Evolutionary conservation across 1,139 yeast genomes (phyloP), one percentile per base, ranked within the genome.

Genomic region (Yamadazyma aaseri): DNA sequence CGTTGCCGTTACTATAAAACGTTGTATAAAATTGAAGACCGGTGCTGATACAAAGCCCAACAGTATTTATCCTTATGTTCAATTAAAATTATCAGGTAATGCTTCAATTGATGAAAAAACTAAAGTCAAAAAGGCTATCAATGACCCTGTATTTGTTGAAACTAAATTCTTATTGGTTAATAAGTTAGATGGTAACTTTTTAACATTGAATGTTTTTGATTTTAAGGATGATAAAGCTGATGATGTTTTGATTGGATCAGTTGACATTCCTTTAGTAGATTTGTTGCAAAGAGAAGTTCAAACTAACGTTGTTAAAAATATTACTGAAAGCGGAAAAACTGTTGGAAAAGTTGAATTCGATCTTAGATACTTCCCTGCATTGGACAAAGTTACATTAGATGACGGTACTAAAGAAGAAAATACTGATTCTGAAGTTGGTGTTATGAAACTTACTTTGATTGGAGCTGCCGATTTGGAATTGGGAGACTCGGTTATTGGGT

Each of bases 401-500:
- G 80, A 74, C 46, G 80, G 81, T 31, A 57, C 71, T 11, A 70
- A 65, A 44, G 74, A 68, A 42, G 65, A 62, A n/a, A 49, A 60
- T 47, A 52, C 75, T 32, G 83, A 78, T 36, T 58, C 79, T 6
- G 86, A 81, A 49, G 76, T 78, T 36, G 94, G 92, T 63, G 78
- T 84, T 39, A 63, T 82, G 60, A 83, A 81, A 51, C 58, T 92
- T 35, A 75, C 77, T 16, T 67, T 92, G 37, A 82, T 83, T 46
- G 82, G 81, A 47, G 92, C 89, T 29, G 76, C 76, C 44, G 76
- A 80, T 38, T 71, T 92, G 53, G 94, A 86, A 51, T 63, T 73
- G 25, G 64, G 80, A 3, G 58, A 69, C 32, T 77, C 94, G 1
- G 65, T 81, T 40, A 70, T 83, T 42, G 96, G 95, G 31, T 71